These are phyloP conservation scores for Apiotrichum laibachii DNA, from an alignment of 1,284 basidiomycete species.

Conservation along the genomic window DNA sequence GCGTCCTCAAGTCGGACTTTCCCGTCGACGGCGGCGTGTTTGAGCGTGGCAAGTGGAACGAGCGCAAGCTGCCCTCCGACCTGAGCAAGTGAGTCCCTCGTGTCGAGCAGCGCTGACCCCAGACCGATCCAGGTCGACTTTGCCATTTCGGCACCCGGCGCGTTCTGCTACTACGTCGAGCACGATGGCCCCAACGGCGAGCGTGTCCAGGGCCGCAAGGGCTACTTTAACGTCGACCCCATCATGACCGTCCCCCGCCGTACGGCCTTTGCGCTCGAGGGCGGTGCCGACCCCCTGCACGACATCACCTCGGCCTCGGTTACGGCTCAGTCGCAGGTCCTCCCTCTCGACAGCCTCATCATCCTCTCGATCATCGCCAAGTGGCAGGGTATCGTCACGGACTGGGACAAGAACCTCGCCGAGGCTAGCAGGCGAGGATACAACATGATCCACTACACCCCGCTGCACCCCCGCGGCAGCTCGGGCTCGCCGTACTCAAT, in stretches of 20 bases:
- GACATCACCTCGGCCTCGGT: slow-evolving; percentile 57
- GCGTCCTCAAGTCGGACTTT: slow-evolving; percentile 89
- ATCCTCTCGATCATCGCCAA: slow-evolving; percentile 88
- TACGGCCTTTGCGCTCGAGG: slow-evolving; percentile 56
- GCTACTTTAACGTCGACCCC: slow-evolving; percentile 94
- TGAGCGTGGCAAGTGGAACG: slow-evolving; percentile 68
- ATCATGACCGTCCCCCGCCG: slow-evolving; percentile 71
- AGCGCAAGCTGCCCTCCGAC: slow-evolving; percentile 57
- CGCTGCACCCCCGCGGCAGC: slow-evolving; percentile 81
- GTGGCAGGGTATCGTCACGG: slow-evolving; percentile 83
- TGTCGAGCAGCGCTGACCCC: background rate
- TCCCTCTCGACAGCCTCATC: slow-evolving; percentile 79
- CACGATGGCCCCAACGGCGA: slow-evolving; percentile 61
- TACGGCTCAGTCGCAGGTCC: slow-evolving; percentile 42
- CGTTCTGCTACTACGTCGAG: slow-evolving; percentile 90
- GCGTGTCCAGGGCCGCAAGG: slow-evolving; percentile 73
- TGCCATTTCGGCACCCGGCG: slow-evolving; percentile 89
- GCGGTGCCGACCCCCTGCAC: slow-evolving; percentile 43
- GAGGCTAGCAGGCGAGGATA: slow-evolving; percentile 84
- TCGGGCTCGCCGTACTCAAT: slow-evolving; percentile 91
- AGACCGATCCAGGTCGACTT: slow-evolving; percentile 89
- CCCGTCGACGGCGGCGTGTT: slow-evolving; percentile 86
- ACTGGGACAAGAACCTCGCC: slow-evolving; percentile 74
- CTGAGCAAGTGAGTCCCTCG: slow-evolving; percentile 57
- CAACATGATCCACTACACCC: slow-evolving; percentile 94